phyloP scores from a whole-genome alignment of 331 rosid species.

The Erythrophleum ivorense region DNA sequence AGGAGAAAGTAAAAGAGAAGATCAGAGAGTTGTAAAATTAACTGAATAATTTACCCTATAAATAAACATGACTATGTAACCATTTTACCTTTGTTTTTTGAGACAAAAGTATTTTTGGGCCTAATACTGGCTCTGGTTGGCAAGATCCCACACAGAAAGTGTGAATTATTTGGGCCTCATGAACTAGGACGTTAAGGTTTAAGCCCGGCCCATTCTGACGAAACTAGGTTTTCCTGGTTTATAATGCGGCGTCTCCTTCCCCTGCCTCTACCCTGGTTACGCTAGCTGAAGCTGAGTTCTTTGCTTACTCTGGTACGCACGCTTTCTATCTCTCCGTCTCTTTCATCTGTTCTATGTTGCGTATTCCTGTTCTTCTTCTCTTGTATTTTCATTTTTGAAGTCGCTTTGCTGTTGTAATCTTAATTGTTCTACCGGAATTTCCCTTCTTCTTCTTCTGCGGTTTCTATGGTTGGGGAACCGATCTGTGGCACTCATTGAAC shows the following conservation, averaged over 20 bases:
- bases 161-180: not conserved
- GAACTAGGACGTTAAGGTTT: too few species aligned
- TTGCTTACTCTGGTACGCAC: not conserved
- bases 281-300: not conserved
- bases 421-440: not conserved
- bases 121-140: not conserved
- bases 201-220: not conserved
- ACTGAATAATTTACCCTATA: too few species aligned
- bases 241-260: not conserved
- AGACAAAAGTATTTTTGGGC: not conserved
- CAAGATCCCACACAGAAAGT: not conserved
- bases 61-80: not conserved
- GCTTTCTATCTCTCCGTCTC: not conserved
- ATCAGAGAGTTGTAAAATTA: too few species aligned
- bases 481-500: too few species aligned
- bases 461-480: not conserved
- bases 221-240: conserved; percentile 9
- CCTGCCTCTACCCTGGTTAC: not conserved
- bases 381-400: not conserved
- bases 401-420: not conserved
- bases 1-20: too few species aligned
- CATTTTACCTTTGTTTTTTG: not conserved
- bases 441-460: not conserved
- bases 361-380: not conserved
- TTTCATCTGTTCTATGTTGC: not conserved